Percentiles rank a stretch among this genome's conserved stretches.
Conservation (phyloP, 176 grass and related monocot species). For the Musa troglodytarum region DNA sequence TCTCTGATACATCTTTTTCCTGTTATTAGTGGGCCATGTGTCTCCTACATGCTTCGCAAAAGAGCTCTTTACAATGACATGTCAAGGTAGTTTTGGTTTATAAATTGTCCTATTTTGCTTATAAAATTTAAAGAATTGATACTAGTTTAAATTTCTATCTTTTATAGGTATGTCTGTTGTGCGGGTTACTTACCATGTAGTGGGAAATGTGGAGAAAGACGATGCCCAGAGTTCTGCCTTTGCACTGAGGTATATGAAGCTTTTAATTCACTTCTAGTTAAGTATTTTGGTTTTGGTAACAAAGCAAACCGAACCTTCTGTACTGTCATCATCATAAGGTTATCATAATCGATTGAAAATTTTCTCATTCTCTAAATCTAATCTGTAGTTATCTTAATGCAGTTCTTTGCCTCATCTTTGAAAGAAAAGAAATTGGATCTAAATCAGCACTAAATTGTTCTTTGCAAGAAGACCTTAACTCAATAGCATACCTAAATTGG, state of each 20-base stretch:
- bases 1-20: neutral
- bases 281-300: neutral
- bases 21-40: slow-evolving; percentile 61
- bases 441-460: no score
- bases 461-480: no score
- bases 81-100: slow-evolving; percentile 50
- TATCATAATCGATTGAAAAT: no score
- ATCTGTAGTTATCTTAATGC: no score
- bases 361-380: no score
- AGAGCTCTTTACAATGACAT: slow-evolving; percentile 95
- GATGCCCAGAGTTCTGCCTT: slow-evolving; percentile 82
- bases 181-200: slow-evolving; percentile 89
- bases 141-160: neutral
- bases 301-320: no score
- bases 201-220: slow-evolving; percentile 72
- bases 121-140: neutral
- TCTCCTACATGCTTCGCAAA: slow-evolving; percentile 94
- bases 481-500: no score
- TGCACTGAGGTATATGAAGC: slow-evolving; percentile 55
- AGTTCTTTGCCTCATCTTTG: no score
- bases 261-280: slow-evolving; percentile 10
- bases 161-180: slow-evolving; percentile 71
- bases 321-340: neutral
- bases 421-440: no score
- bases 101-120: neutral